phyloP scores from a whole-genome alignment of 202 grass and related monocot species.

The Alloteropsis angusta region DNA sequence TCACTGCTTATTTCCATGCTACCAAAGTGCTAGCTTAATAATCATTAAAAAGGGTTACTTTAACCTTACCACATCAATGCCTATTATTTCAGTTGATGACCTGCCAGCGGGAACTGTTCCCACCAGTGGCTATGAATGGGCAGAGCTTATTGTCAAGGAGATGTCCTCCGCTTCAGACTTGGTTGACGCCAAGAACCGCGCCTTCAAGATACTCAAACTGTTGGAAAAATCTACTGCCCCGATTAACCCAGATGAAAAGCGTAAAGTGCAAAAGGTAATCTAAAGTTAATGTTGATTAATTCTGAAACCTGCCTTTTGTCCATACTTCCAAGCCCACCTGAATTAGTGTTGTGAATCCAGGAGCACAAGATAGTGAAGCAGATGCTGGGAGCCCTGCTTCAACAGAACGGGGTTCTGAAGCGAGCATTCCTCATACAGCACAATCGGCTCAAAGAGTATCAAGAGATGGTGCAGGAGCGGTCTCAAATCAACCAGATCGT shows the following conservation, averaged over 20 bases:
- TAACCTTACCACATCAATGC: not conserved
- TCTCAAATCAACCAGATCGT: slow-evolving; percentile 30
- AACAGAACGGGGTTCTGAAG: slow-evolving; percentile 58
- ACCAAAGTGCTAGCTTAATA: not conserved
- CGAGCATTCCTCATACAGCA: slow-evolving; percentile 49
- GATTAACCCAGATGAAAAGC: not conserved
- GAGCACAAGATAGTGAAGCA: slow-evolving; percentile 57
- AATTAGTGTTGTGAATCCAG: slow-evolving; percentile 22
- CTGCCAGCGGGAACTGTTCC: not conserved
- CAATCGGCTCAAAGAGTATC: slow-evolving; percentile 43
- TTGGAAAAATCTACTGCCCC: slow-evolving; percentile 16
- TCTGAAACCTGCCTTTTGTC: not conserved
- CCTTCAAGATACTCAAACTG: slow-evolving; percentile 30
- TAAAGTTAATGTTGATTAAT: not conserved
- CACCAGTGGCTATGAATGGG: slow-evolving; percentile 25
- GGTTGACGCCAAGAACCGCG: slow-evolving; percentile 40
- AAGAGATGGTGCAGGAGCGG: slow-evolving; percentile 38
- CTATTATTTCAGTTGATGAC: not conserved
- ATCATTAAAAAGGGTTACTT: not conserved
- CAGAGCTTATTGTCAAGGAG: slow-evolving; percentile 45
- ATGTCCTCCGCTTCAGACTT: slow-evolving; percentile 32
- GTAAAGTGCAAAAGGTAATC: slow-evolving; percentile 30
- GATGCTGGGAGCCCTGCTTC: slow-evolving; percentile 39
- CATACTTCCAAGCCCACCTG: not conserved
- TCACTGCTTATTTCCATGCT: not conserved